These are phyloP conservation scores for Aureobasidium sp. DNA, from an alignment of 2,329 filamentous ascomycete species.

Conservation along the genomic window DNA sequence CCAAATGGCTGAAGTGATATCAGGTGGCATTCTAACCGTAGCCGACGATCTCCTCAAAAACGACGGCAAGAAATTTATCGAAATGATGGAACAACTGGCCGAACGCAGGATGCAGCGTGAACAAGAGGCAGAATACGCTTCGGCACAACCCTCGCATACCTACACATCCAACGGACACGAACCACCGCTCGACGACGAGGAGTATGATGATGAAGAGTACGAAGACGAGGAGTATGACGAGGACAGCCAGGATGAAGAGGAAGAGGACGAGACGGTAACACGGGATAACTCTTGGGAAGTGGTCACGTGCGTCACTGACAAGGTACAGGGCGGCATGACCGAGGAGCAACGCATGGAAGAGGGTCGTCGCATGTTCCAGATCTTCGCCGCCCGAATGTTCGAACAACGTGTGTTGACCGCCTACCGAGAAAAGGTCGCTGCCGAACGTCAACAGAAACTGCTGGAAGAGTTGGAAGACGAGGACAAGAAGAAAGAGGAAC, in stretches of 20 bases:
- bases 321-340: slow-evolving; percentile 67
- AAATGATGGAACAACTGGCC: slow-evolving; percentile 99
- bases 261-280: slow-evolving; percentile 55
- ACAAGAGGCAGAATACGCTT: slow-evolving; percentile 70
- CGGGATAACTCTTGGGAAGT: slow-evolving; percentile 13
- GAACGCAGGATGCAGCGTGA: slow-evolving; percentile 96
- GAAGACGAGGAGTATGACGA: slow-evolving; percentile 57
- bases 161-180: slow-evolving; percentile 51
- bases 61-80: slow-evolving; percentile 98
- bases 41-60: slow-evolving; percentile 98
- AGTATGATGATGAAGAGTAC: slow-evolving; percentile 71
- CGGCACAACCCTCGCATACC: slow-evolving; percentile 48
- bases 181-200: slow-evolving; percentile 64
- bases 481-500: slow-evolving; percentile 62
- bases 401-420: slow-evolving; percentile 93
- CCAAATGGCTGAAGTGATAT: slow-evolving; percentile 23
- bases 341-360: slow-evolving; percentile 99
- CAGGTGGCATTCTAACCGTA: slow-evolving; percentile 96
- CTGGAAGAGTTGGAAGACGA: slow-evolving; percentile 89
- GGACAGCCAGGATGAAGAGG: slow-evolving; percentile 51
- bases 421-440: slow-evolving; percentile 95
- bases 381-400: slow-evolving; percentile 98
- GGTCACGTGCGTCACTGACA: slow-evolving; percentile 9
- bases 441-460: slow-evolving; percentile 82
- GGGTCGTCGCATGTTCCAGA: slow-evolving; percentile 97